A percentile compares a stretch with the other conserved stretches of the same genome.
These are phyloP conservation scores for Stylosanthes scabra DNA, from an alignment of 331 rosid genomes.

Conservation along the genomic window DNA sequence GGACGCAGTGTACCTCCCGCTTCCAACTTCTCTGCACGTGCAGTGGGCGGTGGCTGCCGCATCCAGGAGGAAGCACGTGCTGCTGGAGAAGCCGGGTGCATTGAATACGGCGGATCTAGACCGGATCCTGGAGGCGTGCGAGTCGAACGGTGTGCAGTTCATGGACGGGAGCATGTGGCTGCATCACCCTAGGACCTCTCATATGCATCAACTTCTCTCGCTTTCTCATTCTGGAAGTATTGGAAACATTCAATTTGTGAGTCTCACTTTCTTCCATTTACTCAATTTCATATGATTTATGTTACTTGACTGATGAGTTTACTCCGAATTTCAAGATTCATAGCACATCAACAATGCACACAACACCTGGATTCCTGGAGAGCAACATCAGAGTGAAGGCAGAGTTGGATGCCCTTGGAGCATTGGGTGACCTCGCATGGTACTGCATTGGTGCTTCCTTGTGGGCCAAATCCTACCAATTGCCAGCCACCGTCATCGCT, in stretches of 20 bases:
- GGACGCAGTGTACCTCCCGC: constrained; percentile 76
- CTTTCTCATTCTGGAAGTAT: constrained; percentile 34
- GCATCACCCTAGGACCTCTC: constrained; percentile 82
- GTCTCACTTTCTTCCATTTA: constrained; percentile 1
- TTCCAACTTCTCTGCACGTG: constrained; percentile 72
- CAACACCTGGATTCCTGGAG: constrained; percentile 53
- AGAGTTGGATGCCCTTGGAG: constrained; percentile 77
- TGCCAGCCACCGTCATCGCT: constrained; percentile 60
- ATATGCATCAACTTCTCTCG: constrained; percentile 56
- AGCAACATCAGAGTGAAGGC: constrained; percentile 68
- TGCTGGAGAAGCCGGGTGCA: constrained; percentile 81
- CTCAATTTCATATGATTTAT: not conserved
- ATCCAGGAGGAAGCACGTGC: constrained; percentile 76
- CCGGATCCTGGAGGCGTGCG: constrained; percentile 65
- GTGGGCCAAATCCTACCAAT: constrained; percentile 70
- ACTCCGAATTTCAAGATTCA: constrained; percentile 50
- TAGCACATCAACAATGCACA: constrained; percentile 64
- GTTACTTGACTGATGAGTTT: not conserved
- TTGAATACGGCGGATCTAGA: constrained; percentile 63
- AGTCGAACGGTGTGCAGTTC: constrained; percentile 79
- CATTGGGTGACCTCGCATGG: constrained; percentile 79
- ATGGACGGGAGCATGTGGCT: constrained; percentile 89
- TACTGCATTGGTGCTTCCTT: constrained; percentile 76
- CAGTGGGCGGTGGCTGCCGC: constrained; percentile 76
- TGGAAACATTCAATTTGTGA: constrained; percentile 58